Base-by-base conservation (phyloP, 305 asterid species). In the Solanum hybrid region DNA sequence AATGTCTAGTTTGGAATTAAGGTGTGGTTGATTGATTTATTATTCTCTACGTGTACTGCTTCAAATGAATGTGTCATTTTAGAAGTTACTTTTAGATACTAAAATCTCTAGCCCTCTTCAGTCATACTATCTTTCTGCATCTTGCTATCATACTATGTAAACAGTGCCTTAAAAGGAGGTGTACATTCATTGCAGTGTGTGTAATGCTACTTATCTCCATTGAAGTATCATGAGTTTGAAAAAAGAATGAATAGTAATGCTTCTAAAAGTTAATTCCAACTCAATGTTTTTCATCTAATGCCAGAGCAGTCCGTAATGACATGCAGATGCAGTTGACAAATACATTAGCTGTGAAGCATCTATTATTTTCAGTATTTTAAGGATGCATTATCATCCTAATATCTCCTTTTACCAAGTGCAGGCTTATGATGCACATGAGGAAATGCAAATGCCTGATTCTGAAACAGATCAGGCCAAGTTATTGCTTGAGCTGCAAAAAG, bases 401-500 rank as follows among this genome's bases (percentile, higher is more conserved):
- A 46, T 84, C 42, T 84, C 75, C 75, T 51, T 84, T 2, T 31
- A 84, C 26, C 40, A 51, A 29, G 3, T 88, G 86, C 91, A 94
- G 96, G 90, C 91, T 32, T 88, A 89, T 89, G 95, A 93, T 88
- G 93, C 91, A 37, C 91, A 90, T 31, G 95, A 90, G 93, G 95
- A 94, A 90, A 91, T 91, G 56, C 92, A 91, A 92, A 89, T 90
- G 12, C 94, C 95, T 35, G 93, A 92, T 69, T 91, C 93, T 9
- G 95, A 91, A 89, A 90, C 93, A 46, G 94, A 93, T 88, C 95
- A 93, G 88, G 92, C 95, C 82, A 94, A 94, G 92, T 66, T 93
- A 88, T 75, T 94, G 76, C 94, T 94, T 27, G 96, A 94, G 92
- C 90, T 94, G 87, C 96, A 94, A 87, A 94, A 88, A 87, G 96